Base-by-base conservation (phyloP, 169 alveolate genomes). In the Plasmodium falciparum region DNA sequence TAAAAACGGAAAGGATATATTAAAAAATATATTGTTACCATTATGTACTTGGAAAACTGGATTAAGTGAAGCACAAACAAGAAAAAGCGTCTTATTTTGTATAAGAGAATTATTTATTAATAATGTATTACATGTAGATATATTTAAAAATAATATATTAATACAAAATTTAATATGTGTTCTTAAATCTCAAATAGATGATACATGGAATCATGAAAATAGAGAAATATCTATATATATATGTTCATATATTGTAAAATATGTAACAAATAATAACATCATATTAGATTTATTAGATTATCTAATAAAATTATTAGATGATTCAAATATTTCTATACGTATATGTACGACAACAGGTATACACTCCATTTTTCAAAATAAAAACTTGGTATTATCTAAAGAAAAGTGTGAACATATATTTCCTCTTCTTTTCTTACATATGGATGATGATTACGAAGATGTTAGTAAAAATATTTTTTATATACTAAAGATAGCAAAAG, bases 1-100 rank as follows among this genome's bases (percentile, higher is more conserved):
- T n/a, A n/a, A n/a, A 13, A 43, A 78, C 49, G 65, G 72, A 24
- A 33, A 78, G 49, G 69, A 78, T n/a, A 65, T 78, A n/a, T 26
- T 78, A 26, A 65, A 78, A 66, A 78, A 66, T 49, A 66, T 78
- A 13, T 66, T 78, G 43, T 54, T 78, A 22, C 89, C 89, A 45
- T 59, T 78, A 33, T 78, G 89, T 59, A 65, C 66, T 20, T 78
- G 89, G 89, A 78, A 66, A 58, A 66, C 80, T 47, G 89, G 89
- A 1, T 70, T 78, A 29, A 65, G 66, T 54, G 89, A 78, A 52
- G 89, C 89, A 6, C 70, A 67, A 43, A 78, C 54, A 66, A 67
- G 89, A 66, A 78, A 78, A 66, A 76, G 89, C 8, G 78, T 76
- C 24, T 59, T 78, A 52, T 43, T 26, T 78, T 78, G 89, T 24